Evolutionary conservation across 441 rosid species (phyloP), one percentile per base, ranked within the genome.

Genomic region (Flueggea neowawraea): DNA sequence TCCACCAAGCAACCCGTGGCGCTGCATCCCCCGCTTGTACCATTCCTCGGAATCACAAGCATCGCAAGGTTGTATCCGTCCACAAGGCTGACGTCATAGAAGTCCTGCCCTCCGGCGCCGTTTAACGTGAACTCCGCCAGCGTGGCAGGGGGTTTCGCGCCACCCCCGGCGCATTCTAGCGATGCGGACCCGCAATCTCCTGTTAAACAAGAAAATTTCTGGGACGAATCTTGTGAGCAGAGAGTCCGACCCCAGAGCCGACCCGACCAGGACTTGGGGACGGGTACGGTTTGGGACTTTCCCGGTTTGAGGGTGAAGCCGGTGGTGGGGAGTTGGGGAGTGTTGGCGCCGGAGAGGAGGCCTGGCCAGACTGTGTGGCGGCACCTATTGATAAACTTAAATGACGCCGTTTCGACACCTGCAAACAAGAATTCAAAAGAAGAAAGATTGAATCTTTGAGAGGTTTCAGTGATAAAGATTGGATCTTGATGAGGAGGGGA

Each of bases 1-100:
- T 89, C 96, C 16, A 68, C 90, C 0, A 71, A 65, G 66, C 99
- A 94, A 1, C 97, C 96, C 0, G 96, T 87, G 44, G 58, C 55
- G 13, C 83, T 80, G 51, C 97, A 94, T 61, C 85, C 87, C 6
- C 74, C 75, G 0, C 90, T 87, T 0, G 81, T 53, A 1, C 93
- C 95, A 1, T 91, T 93, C 55, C 86, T 84, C 0, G 99, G 97
- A 7, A 71, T 75, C 0, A 94, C 90, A 14, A 86, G 66, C 94
- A 94, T 68, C 10, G 96, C 94, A 53, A 94, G 80, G 77, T 94
- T 94, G 77, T 89, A 94, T 8, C 99, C 99, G 61, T 94, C 99
- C 0, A 94, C 99, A 52, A 94, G 85, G 68, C 99, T 94, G 1
- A 94, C 92, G 68, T 94, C 99, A 69, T 87, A 94, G 76, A 78